A percentile compares a stretch with the other conserved stretches of the same genome.
These are phyloP conservation scores for Penicillium sp. DNA, from an alignment of 2,329 filamentous ascomycete genomes.

Conservation along the genomic window DNA sequence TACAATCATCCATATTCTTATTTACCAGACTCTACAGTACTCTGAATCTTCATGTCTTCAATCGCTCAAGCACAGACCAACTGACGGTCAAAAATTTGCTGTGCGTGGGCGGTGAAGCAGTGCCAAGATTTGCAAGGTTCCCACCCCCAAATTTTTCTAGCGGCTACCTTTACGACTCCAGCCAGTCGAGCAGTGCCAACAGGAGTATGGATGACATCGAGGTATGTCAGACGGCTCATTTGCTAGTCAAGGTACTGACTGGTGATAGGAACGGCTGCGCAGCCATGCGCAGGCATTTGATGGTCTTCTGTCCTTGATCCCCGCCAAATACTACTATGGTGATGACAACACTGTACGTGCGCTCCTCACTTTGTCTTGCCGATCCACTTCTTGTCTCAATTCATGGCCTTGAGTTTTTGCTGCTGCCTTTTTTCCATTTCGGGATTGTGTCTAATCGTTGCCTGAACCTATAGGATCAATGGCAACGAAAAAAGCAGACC, in stretches of 20 bases:
- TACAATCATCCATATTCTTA: no score
- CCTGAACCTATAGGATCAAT: slow-evolving; percentile 64
- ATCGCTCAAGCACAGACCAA: slow-evolving; percentile 12
- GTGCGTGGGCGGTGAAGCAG: slow-evolving; percentile 27
- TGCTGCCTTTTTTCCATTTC: slow-evolving; percentile 8
- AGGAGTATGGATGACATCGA: slow-evolving; percentile 37
- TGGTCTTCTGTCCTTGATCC: slow-evolving; percentile 78
- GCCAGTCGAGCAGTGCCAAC: slow-evolving; percentile 12
- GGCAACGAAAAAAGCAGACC: slow-evolving; percentile 91
- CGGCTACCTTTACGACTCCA: slow-evolving; percentile 16
- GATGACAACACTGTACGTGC: slow-evolving; percentile 72
- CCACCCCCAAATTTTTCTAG: slow-evolving; percentile 38
- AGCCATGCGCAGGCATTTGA: slow-evolving; percentile 70
- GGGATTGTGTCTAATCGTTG: slow-evolving; percentile 12
- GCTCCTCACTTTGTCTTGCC: slow-evolving; percentile 6
- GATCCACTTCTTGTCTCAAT: slow-evolving; percentile 12
- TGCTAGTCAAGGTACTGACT: slow-evolving; percentile 17
- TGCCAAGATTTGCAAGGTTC: slow-evolving; percentile 35
- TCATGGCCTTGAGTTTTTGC: slow-evolving; percentile 8
- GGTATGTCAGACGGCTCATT: slow-evolving; percentile 25
- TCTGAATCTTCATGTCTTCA: no score
- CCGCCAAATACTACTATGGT: slow-evolving; percentile 84
- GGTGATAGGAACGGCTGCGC: slow-evolving; percentile 43
- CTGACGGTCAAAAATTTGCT: slow-evolving; percentile 13
- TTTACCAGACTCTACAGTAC: no score